Percentiles rank a stretch among this genome's conserved stretches.
Conservation (phyloP, 805 yeast species). For the Candida ipomoeae region DNA sequence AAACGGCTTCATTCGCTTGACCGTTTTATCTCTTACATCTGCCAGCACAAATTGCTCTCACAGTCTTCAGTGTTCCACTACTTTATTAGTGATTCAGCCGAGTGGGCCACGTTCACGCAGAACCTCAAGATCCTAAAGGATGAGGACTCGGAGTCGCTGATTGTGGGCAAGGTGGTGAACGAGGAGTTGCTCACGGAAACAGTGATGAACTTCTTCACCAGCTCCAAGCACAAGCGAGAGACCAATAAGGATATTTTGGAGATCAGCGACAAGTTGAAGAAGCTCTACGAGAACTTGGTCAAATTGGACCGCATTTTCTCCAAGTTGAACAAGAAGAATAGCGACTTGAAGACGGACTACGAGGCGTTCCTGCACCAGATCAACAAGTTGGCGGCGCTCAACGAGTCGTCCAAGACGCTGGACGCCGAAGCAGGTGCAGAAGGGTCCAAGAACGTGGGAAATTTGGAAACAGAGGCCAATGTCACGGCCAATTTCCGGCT, state of each 20-base stretch:
- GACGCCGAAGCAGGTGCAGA: too few relatives aligned
- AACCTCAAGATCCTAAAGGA: slow-evolving; percentile 41
- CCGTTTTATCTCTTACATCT: slow-evolving; percentile 67
- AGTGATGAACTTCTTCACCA: slow-evolving; percentile 89
- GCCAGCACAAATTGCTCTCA: slow-evolving; percentile 68
- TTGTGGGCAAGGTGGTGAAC: slow-evolving; percentile 42
- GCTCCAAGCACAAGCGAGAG: slow-evolving; percentile 60
- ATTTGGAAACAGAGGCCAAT: slow-evolving; percentile 7
- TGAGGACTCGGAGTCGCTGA: slow-evolving; percentile 18
- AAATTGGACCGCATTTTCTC: slow-evolving; percentile 76
- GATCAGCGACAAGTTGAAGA: slow-evolving; percentile 76
- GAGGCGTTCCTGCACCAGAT: slow-evolving; percentile 68
- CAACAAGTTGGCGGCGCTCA: slow-evolving; percentile 58
- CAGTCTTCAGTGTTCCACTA: slow-evolving; percentile 66
- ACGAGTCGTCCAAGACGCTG: slow-evolving; percentile 18
- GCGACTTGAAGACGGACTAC: slow-evolving; percentile 69
- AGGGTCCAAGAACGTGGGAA: slow-evolving; percentile 20
- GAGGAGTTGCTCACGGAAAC: slow-evolving; percentile 86
- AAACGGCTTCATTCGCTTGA: slow-evolving; percentile 78
- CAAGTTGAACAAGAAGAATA: slow-evolving; percentile 67
- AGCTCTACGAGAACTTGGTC: slow-evolving; percentile 75
- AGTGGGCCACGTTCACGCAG: slow-evolving; percentile 67
- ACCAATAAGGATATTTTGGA: slow-evolving; percentile 59
- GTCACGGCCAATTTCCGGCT: slow-evolving; percentile 29
- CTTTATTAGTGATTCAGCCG: slow-evolving; percentile 64